phyloP scores from a whole-genome alignment of 1,139 yeast genomes.

The Debaryomycetaceae sp. region DNA sequence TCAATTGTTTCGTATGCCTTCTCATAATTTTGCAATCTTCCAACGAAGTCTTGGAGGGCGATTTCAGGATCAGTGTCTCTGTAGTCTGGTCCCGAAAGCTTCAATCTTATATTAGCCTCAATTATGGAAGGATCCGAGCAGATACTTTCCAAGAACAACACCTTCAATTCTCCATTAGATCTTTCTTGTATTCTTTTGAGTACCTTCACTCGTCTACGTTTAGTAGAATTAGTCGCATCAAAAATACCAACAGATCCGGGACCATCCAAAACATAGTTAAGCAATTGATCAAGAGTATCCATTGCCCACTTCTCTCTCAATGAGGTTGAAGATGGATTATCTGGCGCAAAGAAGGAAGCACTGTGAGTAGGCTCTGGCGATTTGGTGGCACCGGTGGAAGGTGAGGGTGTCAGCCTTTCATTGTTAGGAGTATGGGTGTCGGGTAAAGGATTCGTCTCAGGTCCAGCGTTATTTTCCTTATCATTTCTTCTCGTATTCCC shows the following conservation, averaged over 20 bases:
- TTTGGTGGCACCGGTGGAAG: constrained; percentile 6
- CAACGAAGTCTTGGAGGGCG: constrained; percentile 79
- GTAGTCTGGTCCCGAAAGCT: constrained; percentile 92
- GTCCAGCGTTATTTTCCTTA: constrained; percentile 61
- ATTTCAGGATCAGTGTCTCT: constrained; percentile 76
- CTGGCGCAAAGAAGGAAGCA: constrained; percentile 86
- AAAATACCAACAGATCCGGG: constrained; percentile 91
- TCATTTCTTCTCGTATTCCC: constrained; percentile 87
- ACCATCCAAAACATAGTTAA: constrained; percentile 76
- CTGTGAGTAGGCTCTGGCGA: constrained; percentile 42
- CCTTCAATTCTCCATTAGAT: constrained; percentile 71
- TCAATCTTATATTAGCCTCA: constrained; percentile 77
- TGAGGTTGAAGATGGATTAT: constrained; percentile 58
- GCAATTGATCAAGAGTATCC: constrained; percentile 82
- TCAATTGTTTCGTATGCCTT: constrained; percentile 89
- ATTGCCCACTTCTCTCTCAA: constrained; percentile 94
- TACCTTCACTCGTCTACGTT: constrained; percentile 64
- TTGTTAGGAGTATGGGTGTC: constrained; percentile 47
- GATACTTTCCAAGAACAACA: constrained; percentile 79
- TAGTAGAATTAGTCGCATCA: constrained; percentile 93
- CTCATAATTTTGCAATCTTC: constrained; percentile 78
- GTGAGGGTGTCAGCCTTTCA: constrained; percentile 17
- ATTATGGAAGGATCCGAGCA: constrained; percentile 78
- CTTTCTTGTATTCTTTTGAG: constrained; percentile 67
- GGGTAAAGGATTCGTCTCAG: constrained; percentile 68